phyloP scores from a whole-genome alignment of 2,329 filamentous ascomycete species.

The Bimuria novae-zelandiae region DNA sequence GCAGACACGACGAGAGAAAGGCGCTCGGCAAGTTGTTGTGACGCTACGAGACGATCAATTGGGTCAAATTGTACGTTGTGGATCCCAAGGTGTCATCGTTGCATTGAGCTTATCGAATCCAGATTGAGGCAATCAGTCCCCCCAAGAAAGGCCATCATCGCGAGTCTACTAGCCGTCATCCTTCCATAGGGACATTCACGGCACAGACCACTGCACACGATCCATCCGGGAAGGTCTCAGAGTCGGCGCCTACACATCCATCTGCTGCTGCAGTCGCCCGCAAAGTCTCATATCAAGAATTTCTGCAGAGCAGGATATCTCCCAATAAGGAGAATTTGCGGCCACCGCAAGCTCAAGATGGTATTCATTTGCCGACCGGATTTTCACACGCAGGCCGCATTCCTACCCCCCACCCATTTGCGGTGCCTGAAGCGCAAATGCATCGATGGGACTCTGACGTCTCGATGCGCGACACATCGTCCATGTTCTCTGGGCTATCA shows the following conservation, averaged over 20 bases:
- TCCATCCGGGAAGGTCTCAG: constrained; percentile 21
- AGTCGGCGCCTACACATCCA: constrained; percentile 21
- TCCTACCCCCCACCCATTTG: constrained; percentile 29
- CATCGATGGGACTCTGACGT: constrained; percentile 23
- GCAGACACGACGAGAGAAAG: constrained; percentile 11
- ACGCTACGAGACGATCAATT: constrained; percentile 36
- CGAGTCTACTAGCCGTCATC: background rate
- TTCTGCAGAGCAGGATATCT: constrained; percentile 19
- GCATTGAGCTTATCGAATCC: background rate
- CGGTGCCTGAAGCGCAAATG: constrained; percentile 4
- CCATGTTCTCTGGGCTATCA: constrained; percentile 21
- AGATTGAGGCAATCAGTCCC: constrained; percentile 31
- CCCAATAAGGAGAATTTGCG: constrained; percentile 27
- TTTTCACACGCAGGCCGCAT: constrained; percentile 17
- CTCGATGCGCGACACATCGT: constrained; percentile 27
- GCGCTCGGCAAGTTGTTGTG: constrained; percentile 25
- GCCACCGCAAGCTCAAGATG: constrained; percentile 9
- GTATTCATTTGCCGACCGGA: constrained; percentile 13
- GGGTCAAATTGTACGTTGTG: constrained; percentile 21
- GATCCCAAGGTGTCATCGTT: background rate
- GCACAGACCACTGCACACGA: constrained; percentile 13
- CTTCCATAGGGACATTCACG: constrained; percentile 7
- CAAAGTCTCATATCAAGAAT: constrained; percentile 29
- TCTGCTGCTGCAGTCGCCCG: constrained; percentile 32
- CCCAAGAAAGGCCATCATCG: constrained; percentile 64